Evolutionary conservation across 1,284 basidiomycete species (phyloP).

Genomic region (Ceratobasidium sp.): DNA sequence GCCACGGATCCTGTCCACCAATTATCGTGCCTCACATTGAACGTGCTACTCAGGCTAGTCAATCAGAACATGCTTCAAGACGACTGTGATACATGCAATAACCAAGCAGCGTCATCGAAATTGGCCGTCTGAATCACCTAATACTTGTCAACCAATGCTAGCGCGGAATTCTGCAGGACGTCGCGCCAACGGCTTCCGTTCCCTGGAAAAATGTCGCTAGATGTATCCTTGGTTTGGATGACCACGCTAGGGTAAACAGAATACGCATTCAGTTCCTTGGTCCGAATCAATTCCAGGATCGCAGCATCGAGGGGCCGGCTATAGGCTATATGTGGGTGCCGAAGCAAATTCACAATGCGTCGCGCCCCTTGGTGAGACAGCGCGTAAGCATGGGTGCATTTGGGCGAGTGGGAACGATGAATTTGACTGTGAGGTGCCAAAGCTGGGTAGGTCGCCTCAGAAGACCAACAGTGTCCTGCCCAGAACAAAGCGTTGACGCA

Average conservation of each 20-base stretch:
- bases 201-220: slow-evolving; percentile 54
- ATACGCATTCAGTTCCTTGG: slow-evolving; percentile 51
- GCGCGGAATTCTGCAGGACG: slow-evolving; percentile 53
- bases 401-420: slow-evolving; percentile 47
- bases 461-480: slow-evolving; percentile 49
- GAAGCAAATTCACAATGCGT: slow-evolving; percentile 35
- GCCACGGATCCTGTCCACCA: background rate
- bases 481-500: slow-evolving; percentile 10
- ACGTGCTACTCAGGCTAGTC: background rate
- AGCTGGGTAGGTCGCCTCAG: slow-evolving; percentile 45
- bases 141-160: slow-evolving; percentile 48
- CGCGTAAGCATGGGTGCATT: slow-evolving; percentile 48
- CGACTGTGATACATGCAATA: background rate
- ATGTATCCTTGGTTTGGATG: slow-evolving; percentile 54
- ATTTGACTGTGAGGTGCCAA: slow-evolving; percentile 41
- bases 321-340: slow-evolving; percentile 47
- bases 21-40: background rate
- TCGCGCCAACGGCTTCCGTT: slow-evolving; percentile 53
- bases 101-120: background rate
- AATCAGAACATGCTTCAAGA: slow-evolving; percentile 6
- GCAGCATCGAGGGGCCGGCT: slow-evolving; percentile 51
- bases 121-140: background rate
- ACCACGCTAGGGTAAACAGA: slow-evolving; percentile 55
- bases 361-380: slow-evolving; percentile 36
- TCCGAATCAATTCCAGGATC: slow-evolving; percentile 52